Base-by-base conservation (phyloP, 805 yeast species). In the Metschnikowia henanensis region DNA sequence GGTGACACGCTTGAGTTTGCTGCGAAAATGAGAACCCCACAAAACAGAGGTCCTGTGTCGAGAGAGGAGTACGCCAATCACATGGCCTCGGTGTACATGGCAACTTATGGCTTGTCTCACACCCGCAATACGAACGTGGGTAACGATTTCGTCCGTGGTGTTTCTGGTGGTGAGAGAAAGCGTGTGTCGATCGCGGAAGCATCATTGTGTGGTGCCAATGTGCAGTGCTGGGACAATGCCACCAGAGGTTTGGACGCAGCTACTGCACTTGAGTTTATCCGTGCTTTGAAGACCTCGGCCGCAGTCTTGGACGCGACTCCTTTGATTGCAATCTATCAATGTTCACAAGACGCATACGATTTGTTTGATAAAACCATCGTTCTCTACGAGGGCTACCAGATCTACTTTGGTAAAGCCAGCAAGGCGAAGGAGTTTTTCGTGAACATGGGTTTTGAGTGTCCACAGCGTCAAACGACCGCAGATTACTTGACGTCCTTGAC, bases 141-240 rank as follows among this genome's bases (percentile, higher is more conserved):
- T 62, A 75, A 80, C 56, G 84, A 80, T 51, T 79, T 68, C 46
- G 79, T 82, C 15, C 72, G 86, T 61, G 87, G 87, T 62, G 80
- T 82, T 35, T 80, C 86, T 28, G 87, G 87, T 57, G 87, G 87
- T 65, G 85, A 82, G 65, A 68, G 87, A 54, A 82, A 82, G 65
- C 78, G 87, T 67, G 86, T 81, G 19, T 80, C 86, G 4, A 75
- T 82, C 53, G 87, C 83, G 3, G 87, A 82, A 61, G 84, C 79
- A 3, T 72, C 77, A 54, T 72, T 77, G 25, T 67, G 76, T 56
- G 70, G 76, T 41, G 77, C 80, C 29, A 50, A 52, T 20, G 45
- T 75, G 17, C 80, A 71, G 51, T 79, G 84, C 50, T 81, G 82
- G 78, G 87, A 81, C 65, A 82, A 81, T 53, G 83, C 86, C 19